Percentiles rank a stretch among this genome's conserved stretches.
Evolutionary conservation across 2,329 filamentous ascomycete species (phyloP).

Genomic region (Coniochaeta hoffmannii): DNA sequence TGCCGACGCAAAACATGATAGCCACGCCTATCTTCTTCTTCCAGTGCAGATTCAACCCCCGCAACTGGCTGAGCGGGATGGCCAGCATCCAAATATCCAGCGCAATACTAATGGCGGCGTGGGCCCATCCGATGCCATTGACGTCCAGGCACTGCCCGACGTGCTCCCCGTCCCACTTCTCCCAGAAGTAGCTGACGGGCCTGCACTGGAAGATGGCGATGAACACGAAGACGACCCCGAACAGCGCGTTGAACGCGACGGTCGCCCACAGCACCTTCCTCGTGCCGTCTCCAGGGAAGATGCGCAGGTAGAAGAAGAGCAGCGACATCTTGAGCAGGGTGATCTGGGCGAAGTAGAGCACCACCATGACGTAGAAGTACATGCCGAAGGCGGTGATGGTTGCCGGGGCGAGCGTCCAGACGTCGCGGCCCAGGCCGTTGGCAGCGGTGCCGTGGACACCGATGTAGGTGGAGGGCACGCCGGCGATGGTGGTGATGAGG

Average conservation of each 20-base stretch:
- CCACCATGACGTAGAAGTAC: slow-evolving; percentile 25
- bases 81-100: slow-evolving; percentile 35
- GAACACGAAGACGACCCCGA: slow-evolving; percentile 23
- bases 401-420: slow-evolving; percentile 22
- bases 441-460: slow-evolving; percentile 14
- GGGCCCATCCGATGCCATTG: slow-evolving; percentile 31
- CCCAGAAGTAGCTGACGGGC: slow-evolving; percentile 33
- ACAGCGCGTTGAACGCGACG: slow-evolving; percentile 22
- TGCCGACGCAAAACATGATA: slow-evolving; percentile 36
- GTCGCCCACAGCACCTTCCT: slow-evolving; percentile 23
- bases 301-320: slow-evolving; percentile 32
- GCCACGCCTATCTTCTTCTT: slow-evolving; percentile 34
- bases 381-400: slow-evolving; percentile 18
- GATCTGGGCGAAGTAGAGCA: slow-evolving; percentile 30
- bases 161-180: slow-evolving; percentile 30
- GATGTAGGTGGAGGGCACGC: slow-evolving; percentile 15
- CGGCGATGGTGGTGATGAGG: slow-evolving; percentile 12
- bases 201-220: slow-evolving; percentile 28
- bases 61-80: slow-evolving; percentile 30
- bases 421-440: slow-evolving; percentile 23
- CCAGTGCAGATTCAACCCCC: slow-evolving; percentile 24
- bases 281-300: slow-evolving; percentile 26
- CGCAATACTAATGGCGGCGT: slow-evolving; percentile 31
- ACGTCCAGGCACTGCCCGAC: slow-evolving; percentile 32
- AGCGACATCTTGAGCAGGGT: slow-evolving; percentile 32